phyloP scores from a whole-genome alignment of 2,329 filamentous ascomycete species.

The Fusarium transvaalense region DNA sequence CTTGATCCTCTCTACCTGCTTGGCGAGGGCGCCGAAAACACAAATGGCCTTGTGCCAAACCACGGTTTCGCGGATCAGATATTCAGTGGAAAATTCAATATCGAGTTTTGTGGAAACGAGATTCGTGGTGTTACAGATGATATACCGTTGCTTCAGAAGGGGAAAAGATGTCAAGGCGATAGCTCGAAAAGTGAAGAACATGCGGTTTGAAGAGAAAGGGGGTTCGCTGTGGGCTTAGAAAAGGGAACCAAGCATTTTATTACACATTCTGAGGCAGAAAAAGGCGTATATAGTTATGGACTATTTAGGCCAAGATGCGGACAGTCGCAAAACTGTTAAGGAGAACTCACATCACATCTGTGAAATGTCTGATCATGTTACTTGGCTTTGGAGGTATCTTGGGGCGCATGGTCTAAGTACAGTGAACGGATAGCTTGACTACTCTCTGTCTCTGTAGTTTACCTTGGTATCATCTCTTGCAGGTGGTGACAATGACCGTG shows the following conservation, averaged over 20 bases:
- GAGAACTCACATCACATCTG: too few relatives aligned
- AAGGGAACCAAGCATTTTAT: too few relatives aligned
- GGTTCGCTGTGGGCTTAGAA: too few relatives aligned
- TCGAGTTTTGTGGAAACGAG: constrained; percentile 16
- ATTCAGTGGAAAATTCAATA: not conserved
- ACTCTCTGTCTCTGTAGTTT: not conserved
- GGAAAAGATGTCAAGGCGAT: constrained; percentile 12
- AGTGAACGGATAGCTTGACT: too few relatives aligned
- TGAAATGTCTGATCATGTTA: too few relatives aligned
- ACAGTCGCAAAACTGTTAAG: too few relatives aligned
- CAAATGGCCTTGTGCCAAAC: rapidly evolving
- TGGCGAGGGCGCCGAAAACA: not conserved
- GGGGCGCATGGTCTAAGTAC: too few relatives aligned
- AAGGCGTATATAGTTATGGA: too few relatives aligned
- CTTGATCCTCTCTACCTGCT: constrained; percentile 15
- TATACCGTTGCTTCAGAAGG: constrained; percentile 13
- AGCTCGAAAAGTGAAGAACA: not conserved
- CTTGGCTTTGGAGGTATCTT: too few relatives aligned
- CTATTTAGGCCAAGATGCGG: too few relatives aligned
- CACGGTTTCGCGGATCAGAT: not conserved
- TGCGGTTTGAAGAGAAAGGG: not conserved
- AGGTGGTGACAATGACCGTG: not conserved
- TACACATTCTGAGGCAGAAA: too few relatives aligned
- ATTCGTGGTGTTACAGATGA: constrained; percentile 25
- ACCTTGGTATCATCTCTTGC: rapidly evolving